Conservation (phyloP, 2,329 filamentous ascomycete genomes). For the Lachnellula arida region DNA sequence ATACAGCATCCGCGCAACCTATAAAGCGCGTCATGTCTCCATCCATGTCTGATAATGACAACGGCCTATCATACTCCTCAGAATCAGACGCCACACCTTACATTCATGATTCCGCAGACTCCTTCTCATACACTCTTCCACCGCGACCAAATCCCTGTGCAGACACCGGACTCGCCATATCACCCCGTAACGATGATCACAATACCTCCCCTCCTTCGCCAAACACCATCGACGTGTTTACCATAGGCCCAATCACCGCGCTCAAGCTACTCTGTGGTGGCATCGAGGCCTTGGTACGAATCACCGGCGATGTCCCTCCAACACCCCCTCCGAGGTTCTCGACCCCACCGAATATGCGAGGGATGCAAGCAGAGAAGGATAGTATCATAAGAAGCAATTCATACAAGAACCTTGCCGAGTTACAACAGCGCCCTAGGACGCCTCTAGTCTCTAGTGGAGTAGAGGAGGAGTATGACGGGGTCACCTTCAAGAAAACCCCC, state of each 20-base stretch:
- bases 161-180: slow-evolving; percentile 26
- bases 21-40: slow-evolving; percentile 15
- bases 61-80: slow-evolving; percentile 3
- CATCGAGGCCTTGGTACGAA: slow-evolving; percentile 64
- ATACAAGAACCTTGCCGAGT: slow-evolving; percentile 34
- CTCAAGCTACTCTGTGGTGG: slow-evolving; percentile 73
- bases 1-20: not conserved
- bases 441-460: slow-evolving; percentile 21
- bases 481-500: slow-evolving; percentile 41
- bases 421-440: slow-evolving; percentile 28
- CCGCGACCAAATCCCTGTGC: slow-evolving; percentile 30
- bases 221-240: slow-evolving; percentile 62
- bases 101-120: slow-evolving; percentile 31
- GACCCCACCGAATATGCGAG: slow-evolving; percentile 60
- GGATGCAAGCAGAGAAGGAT: slow-evolving; percentile 58
- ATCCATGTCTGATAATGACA: slow-evolving; percentile 1
- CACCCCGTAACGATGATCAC: slow-evolving; percentile 21
- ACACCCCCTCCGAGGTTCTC: slow-evolving; percentile 66
- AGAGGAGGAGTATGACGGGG: slow-evolving; percentile 48
- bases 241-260: slow-evolving; percentile 66
- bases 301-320: slow-evolving; percentile 73
- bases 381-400: slow-evolving; percentile 55
- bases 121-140: slow-evolving; percentile 25
- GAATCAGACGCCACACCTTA: slow-evolving; percentile 8
- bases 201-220: slow-evolving; percentile 29